Conservation (phyloP, 1,284 basidiomycete genomes). For the Cryptococcus sp. region DNA sequence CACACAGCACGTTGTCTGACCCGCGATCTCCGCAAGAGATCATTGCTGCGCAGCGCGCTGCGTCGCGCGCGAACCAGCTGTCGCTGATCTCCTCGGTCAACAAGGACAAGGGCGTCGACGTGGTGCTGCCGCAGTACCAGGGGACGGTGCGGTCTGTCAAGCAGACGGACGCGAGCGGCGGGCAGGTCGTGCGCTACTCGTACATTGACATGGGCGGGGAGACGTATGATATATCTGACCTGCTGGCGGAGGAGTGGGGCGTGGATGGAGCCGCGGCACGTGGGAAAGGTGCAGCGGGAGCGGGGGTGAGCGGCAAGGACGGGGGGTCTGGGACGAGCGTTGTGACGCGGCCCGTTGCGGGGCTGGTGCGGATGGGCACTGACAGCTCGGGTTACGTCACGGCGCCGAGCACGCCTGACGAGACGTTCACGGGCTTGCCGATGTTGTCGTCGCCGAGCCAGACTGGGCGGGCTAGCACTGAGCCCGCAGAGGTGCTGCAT, state of each 20-base stretch:
- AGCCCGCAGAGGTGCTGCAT: not conserved
- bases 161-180: conserved; percentile 50
- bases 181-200: conserved; percentile 79
- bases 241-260: conserved; percentile 80
- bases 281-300: conserved; percentile 3
- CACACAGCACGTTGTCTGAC: conserved; percentile 18
- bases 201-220: conserved; percentile 83
- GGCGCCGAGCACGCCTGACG: conserved; percentile 37
- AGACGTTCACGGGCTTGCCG: conserved; percentile 1
- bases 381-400: conserved; percentile 38
- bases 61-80: conserved; percentile 75
- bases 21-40: conserved; percentile 72
- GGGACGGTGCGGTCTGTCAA: conserved; percentile 79
- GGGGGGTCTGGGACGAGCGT: conserved; percentile 11
- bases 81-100: conserved; percentile 80
- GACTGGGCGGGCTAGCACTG: not conserved
- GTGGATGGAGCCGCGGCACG: conserved; percentile 39
- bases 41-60: conserved; percentile 85
- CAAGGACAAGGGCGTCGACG: conserved; percentile 77
- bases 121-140: conserved; percentile 70
- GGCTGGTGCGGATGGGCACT: conserved; percentile 24
- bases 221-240: conserved; percentile 84
- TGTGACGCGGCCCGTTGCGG: conserved; percentile 17
- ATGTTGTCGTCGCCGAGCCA: no score
- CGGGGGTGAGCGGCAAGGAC: conserved; percentile 1